Evolutionary conservation across 129 eudicot genomes (phyloP).

Genomic region (Deinandra increscens): DNA sequence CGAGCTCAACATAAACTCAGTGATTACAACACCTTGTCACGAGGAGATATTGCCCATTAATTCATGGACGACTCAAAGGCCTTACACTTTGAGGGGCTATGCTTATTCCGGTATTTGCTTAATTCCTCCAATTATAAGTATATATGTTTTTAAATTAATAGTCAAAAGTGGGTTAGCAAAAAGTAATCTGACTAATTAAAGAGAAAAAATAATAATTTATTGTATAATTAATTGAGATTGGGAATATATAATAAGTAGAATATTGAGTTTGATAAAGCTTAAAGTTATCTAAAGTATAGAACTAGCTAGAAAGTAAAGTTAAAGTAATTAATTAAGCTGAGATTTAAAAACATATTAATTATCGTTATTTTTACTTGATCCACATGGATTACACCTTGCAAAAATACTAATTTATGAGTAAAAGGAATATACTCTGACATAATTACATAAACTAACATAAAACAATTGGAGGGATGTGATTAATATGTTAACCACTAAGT

Average conservation of each 20-base stretch:
- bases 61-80: conserved; percentile 85
- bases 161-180: too few relatives aligned
- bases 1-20: conserved; percentile 94
- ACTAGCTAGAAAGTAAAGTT: too few relatives aligned
- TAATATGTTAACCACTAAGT: neutral
- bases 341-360: too few relatives aligned
- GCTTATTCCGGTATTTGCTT: conserved; percentile 70
- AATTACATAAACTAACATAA: neutral
- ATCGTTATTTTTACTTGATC: too few relatives aligned
- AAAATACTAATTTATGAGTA: conserved; percentile 14
- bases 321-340: too few relatives aligned
- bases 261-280: too few relatives aligned
- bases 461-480: neutral
- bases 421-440: neutral
- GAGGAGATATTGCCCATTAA: conserved; percentile 91
- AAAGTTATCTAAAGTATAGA: too few relatives aligned
- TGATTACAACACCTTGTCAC: conserved; percentile 93
- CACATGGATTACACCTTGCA: conserved; percentile 18
- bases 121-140: neutral
- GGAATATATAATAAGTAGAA: too few relatives aligned
- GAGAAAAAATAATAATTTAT: too few relatives aligned
- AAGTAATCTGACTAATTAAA: too few relatives aligned
- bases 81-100: conserved; percentile 86
- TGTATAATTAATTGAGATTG: too few relatives aligned
- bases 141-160: too few relatives aligned